A percentile compares a stretch with the other conserved stretches of the same genome.
Evolutionary conservation across 2,329 filamentous ascomycete genomes (phyloP).

Genomic region (Phymatotrichopsis omnivora): DNA sequence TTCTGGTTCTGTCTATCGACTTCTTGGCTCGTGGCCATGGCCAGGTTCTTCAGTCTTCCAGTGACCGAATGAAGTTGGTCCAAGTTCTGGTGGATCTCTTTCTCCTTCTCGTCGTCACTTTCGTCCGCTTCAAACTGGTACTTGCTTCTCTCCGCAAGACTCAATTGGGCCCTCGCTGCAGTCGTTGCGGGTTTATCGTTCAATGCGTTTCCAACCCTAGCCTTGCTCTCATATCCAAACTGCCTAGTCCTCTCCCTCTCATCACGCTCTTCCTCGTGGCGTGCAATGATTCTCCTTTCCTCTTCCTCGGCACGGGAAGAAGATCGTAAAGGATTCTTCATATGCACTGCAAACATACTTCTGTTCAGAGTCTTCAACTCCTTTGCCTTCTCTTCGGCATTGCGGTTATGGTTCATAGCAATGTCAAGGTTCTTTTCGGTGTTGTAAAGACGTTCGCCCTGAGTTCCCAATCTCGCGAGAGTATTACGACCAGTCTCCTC

Average conservation of each 20-base stretch:
- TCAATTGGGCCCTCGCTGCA: constrained; percentile 34
- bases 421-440: constrained; percentile 75
- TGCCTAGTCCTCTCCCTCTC: constrained; percentile 54
- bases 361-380: constrained; percentile 78
- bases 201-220: constrained; percentile 46
- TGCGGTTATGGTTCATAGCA: constrained; percentile 62
- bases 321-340: constrained; percentile 66
- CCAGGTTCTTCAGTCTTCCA: constrained; percentile 60
- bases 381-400: constrained; percentile 67
- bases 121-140: constrained; percentile 72
- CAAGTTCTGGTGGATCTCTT: constrained; percentile 58
- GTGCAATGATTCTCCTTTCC: constrained; percentile 59
- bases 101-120: constrained; percentile 58
- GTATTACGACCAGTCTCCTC: constrained; percentile 63
- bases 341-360: constrained; percentile 82
- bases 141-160: constrained; percentile 54
- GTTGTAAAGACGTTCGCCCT: constrained; percentile 72
- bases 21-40: constrained; percentile 62
- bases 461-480: constrained; percentile 60
- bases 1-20: constrained; percentile 67
- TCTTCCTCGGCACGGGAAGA: constrained; percentile 52
- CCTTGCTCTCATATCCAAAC: constrained; percentile 44
- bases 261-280: constrained; percentile 55
- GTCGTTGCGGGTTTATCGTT: constrained; percentile 34
- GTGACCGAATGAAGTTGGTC: constrained; percentile 52